Base-by-base conservation (phyloP, 495 filamentous ascomycete genomes). In the Penicillium odoratum region DNA sequence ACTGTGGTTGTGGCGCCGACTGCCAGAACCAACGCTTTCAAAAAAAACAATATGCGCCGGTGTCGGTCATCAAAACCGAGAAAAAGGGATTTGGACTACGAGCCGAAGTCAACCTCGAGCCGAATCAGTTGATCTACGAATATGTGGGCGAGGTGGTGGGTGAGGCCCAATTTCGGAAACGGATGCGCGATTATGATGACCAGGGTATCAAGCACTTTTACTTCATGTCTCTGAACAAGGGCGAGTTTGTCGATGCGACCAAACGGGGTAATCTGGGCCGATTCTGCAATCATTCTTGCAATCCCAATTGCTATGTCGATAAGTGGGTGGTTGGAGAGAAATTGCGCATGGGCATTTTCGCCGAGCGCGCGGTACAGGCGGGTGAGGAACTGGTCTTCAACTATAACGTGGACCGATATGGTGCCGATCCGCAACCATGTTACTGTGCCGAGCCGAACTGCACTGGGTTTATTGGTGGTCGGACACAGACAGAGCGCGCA, bases 291-390 rank as follows among this genome's bases (percentile, higher is more conserved):
- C 94, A 99, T 63, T 98, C 95, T 25, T 99, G 94, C 82, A 96
- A 94, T 68, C 94, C 94, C 1, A 99, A 99, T 65, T 97, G 93
- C 75, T 98, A 94, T 74, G 93, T 98, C 60, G 94, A 99, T 77
- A 99, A 99, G 71, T 99, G 94, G 94, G 91, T 99, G 48, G 93
- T 98, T 36, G 92, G 93, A n/a, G 90, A 95, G 66, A 97, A 97
- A 76, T 75, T 97, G 69, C 93, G 94, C 66, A 98, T 99, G 94
- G 94, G 94, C 58, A 98, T 99, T 61, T 99, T 99, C 76, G 91
- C 94, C 63, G 84, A 89, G 77, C 91, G 92, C 58, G 80, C 83
- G 65, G 89, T 99, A 63, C 84, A 86, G 63, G 85, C 88, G 2
- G 95, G 94, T 42, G 94, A 99, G 71, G 94, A 99, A 70, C 79